Base-by-base conservation (phyloP, 352 stramenopile genomes). In the Pythium phragmiticola region DNA sequence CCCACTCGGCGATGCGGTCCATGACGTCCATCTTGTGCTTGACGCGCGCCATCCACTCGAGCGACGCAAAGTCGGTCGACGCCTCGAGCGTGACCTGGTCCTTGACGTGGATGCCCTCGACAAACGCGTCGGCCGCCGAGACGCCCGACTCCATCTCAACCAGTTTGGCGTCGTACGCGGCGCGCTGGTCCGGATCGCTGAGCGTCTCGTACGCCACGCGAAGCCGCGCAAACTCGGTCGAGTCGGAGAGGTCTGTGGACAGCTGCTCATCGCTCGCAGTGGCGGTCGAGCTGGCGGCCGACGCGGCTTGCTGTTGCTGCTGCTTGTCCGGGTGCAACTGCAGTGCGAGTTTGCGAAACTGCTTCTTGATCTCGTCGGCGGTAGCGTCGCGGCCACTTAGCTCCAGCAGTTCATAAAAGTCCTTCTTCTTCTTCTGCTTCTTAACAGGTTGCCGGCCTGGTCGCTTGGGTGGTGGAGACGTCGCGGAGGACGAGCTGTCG, bases 1-100 rank as follows among this genome's bases (percentile, higher is more conserved):
- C 80, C 84, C 84, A 92, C 54, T 88, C 77, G 8, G 84, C 70
- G 49, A 92, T 88, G 9, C 78, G 75, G 39, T 86, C 84, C 82
- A 92, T 92, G 2, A 92, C 84, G 51, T 92, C 84, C 82, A 90
- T 92, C 58, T 92, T 92, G 80, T 92, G 82, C 62, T 92, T 90
- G 16, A 92, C 78, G 5, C 84, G 79, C 7, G 78, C 79, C 80
- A 92, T 90, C 84, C 84, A 92, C 67, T 92, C 84, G 3, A 92
- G 71, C 4, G 81, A 90, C 34, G 84, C 84, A 69, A 90, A 90
- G 53, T 92, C 81, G 17, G 76, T 85, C 14, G 77, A 76, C 13
- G 80, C 82, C 61, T 92, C 84, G 2, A 92, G 33, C 28, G 81
- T 76, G 43, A 90, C 77, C 56, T 90, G 84, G 50, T 88, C 57